These are phyloP conservation scores for Sarocladiaceae sp. DNA, from an alignment of 2,329 filamentous ascomycete genomes.

Conservation along the genomic window DNA sequence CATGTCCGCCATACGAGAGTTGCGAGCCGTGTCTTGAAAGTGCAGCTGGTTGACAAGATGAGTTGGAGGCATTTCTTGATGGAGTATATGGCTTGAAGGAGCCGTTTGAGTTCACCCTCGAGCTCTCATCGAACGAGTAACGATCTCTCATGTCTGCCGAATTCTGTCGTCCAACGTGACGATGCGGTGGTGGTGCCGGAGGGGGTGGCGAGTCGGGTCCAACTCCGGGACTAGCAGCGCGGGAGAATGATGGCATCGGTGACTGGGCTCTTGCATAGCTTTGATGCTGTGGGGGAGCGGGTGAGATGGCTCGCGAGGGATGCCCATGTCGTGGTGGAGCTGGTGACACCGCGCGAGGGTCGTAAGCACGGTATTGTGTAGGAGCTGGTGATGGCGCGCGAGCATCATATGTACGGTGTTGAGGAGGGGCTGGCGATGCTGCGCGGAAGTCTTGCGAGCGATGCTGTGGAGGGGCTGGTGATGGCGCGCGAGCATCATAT, in stretches of 20 bases:
- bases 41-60: conserved; percentile 25
- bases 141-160: conserved; percentile 9
- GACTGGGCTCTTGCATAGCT: conserved; percentile 30
- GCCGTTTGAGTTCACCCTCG: conserved; percentile 29
- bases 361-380: conserved; percentile 17
- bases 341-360: conserved; percentile 25
- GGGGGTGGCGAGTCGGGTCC: conserved; percentile 16
- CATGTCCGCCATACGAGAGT: conserved; percentile 26
- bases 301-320: conserved; percentile 19
- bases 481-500: conserved; percentile 17
- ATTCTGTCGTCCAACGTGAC: conserved; percentile 47
- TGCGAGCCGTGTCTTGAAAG: conserved; percentile 33
- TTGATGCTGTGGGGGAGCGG: conserved; percentile 19
- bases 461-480: not conserved
- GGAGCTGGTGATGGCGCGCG: conserved; percentile 24
- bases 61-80: conserved; percentile 28
- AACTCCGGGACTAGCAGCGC: conserved; percentile 14
- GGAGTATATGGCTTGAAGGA: conserved; percentile 26
- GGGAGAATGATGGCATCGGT: conserved; percentile 26
- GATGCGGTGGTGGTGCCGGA: conserved; percentile 60
- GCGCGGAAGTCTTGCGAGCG: not conserved
- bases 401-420: conserved; percentile 20
- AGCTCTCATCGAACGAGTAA: conserved; percentile 10
- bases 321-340: conserved; percentile 21
- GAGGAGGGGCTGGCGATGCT: conserved; percentile 5